Evolutionary conservation across 768 basidiomycete genomes (phyloP), one percentile per base, ranked within the genome.

Genomic region (Auriscalpium vulgare): DNA sequence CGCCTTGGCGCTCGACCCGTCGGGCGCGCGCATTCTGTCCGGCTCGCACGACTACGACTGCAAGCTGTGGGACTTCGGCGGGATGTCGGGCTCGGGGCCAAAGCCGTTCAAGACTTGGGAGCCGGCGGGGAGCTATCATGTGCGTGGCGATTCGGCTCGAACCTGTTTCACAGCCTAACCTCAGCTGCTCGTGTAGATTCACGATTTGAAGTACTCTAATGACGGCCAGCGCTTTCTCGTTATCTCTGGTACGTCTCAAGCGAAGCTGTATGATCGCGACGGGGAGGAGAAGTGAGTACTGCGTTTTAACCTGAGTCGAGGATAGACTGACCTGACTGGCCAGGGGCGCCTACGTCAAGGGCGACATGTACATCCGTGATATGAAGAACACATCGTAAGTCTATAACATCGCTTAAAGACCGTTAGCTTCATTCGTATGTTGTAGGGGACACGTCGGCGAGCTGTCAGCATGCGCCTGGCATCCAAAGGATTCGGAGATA

Each of bases 51-150:
- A 99, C 69, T 98, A 98, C 67, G 97, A 99, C 71, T 86, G 88
- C 71, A 98, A 98, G 73, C 71, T 99, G 53, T 99, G 95, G 95
- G 97, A 99, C 71, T 98, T 98, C 71, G 95, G 95, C 63, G 97
- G 97, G 14, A 99, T 99, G 97, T 29, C 29, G 29, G 88, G 91
- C 66, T 75, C 78, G 59, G 75, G 84, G 60, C 85, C 87, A 71
- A 91, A 91, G 71, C 95, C 97, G 14, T 98, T 99, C 81, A 90
- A 95, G 74, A 90, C 83, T 62, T 98, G 90, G 84, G 97, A 99
- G 68, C 90, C 94, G 59, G 85, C 89, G 57, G 93, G 91, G 60
- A 91, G 85, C 64, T 97, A 97, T 71, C 85, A 95, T 72, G 93
- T 95, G 61, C 38, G 74, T 68, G 29, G 4, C 54, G 29, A 29